A percentile compares a stretch with the other conserved stretches of the same genome.
Conservation (phyloP, 2,329 filamentous ascomycete genomes). For the Ascochyta lentis region DNA sequence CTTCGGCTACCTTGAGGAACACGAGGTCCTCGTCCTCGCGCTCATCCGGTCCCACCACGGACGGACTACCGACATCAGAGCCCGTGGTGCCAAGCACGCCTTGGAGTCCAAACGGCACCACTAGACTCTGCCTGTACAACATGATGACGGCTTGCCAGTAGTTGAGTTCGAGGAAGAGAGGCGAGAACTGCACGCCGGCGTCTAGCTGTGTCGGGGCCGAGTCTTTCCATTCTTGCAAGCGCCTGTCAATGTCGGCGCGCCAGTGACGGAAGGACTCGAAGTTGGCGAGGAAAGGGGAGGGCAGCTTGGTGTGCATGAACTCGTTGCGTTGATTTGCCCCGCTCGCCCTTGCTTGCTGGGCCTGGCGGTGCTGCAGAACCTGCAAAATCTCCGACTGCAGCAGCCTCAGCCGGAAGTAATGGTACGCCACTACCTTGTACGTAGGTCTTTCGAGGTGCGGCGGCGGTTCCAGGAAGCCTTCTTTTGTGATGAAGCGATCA, state of each 20-base stretch:
- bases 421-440: slow-evolving; percentile 89
- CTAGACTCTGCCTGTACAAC: slow-evolving; percentile 89
- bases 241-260: slow-evolving; percentile 84
- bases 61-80: slow-evolving; percentile 66
- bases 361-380: slow-evolving; percentile 90
- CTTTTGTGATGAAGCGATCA: slow-evolving; percentile 83
- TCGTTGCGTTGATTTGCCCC: slow-evolving; percentile 70
- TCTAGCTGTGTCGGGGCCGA: slow-evolving; percentile 77
- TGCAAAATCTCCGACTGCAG: slow-evolving; percentile 95
- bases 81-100: slow-evolving; percentile 70
- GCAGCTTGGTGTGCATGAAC: slow-evolving; percentile 78
- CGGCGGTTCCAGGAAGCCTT: slow-evolving; percentile 71
- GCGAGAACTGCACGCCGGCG: slow-evolving; percentile 87
- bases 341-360: slow-evolving; percentile 74
- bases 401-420: slow-evolving; percentile 88
- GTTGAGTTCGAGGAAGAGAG: slow-evolving; percentile 90
- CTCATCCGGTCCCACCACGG: slow-evolving; percentile 66
- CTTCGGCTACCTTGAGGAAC: slow-evolving; percentile 93
- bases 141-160: slow-evolving; percentile 98
- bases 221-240: slow-evolving; percentile 85
- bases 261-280: slow-evolving; percentile 88
- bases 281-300: slow-evolving; percentile 82
- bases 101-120: slow-evolving; percentile 83
- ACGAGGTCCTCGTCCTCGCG: slow-evolving; percentile 87
- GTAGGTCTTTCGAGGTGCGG: slow-evolving; percentile 69